A percentile compares a stretch with the other conserved stretches of the same genome.
These are phyloP conservation scores for Eucalyptus grandis DNA, from an alignment of 345 rosid species.

Conservation along the genomic window DNA sequence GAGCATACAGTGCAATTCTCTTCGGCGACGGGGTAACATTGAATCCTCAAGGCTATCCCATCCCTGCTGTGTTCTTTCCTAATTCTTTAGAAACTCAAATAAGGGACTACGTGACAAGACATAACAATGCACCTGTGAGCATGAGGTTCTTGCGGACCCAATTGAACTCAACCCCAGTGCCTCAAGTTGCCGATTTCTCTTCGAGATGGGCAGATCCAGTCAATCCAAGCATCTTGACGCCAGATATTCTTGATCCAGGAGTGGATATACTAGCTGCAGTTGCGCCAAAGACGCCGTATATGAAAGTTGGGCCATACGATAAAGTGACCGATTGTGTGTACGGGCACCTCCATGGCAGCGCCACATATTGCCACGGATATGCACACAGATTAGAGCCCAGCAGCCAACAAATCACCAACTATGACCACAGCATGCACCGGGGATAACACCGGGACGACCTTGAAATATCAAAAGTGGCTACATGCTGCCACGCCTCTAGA, in stretches of 20 bases:
- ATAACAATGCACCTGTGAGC: not conserved
- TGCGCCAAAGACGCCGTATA: constrained; percentile 2
- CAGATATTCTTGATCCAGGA: constrained; percentile 36
- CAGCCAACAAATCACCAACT: constrained; percentile 29
- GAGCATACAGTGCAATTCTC: constrained; percentile 20
- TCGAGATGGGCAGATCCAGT: constrained; percentile 50
- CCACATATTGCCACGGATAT: constrained; percentile 35
- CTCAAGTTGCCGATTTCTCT: constrained; percentile 49
- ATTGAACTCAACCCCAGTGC: constrained; percentile 22
- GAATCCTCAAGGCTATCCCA: not conserved
- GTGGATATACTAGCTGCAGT: constrained; percentile 27
- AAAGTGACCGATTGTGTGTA: constrained; percentile 22
- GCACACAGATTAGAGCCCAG: constrained; percentile 22
- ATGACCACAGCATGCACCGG: constrained; percentile 32
- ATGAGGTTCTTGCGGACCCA: constrained; percentile 14
- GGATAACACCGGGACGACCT: constrained; percentile 1
- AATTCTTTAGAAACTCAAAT: not conserved
- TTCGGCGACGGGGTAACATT: not conserved
- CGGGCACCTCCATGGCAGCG: constrained; percentile 43
- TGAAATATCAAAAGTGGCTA: not conserved
- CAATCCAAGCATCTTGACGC: constrained; percentile 19
- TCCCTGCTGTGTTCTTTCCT: constrained; percentile 9
- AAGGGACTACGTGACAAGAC: not conserved
- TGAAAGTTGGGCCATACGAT: constrained; percentile 1
- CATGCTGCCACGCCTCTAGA: constrained; percentile 23